Base-by-base conservation (phyloP, 108 stramenopile genomes). In the Cyclotella cryptica region DNA sequence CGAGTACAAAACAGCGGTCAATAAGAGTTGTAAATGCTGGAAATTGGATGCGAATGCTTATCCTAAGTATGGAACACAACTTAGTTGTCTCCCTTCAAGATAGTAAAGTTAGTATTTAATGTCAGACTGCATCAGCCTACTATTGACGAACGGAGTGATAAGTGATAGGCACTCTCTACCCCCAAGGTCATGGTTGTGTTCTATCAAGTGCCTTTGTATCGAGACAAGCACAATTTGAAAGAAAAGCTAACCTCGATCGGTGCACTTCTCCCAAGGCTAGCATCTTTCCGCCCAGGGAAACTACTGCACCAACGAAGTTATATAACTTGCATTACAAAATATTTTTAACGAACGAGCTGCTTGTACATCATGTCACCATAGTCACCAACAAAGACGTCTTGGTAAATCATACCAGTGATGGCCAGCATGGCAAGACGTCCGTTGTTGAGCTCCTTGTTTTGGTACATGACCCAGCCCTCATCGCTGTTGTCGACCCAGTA, bases 361-460 rank as follows among this genome's bases (percentile, higher is more conserved):
- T 83, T 91, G 89, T 92, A 93, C 88, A 96, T 92, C 80, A 87
- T 78, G 69, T 96, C 95, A 75, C 95, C 95, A 75, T 93, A 96
- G 73, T 93, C 78, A 46, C 89, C 89, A 51, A 84, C 89, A 77
- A 87, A 85, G 43, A 93, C 74, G 71, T 89, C 92, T 84, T 97
- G 96, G 49, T 87, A 85, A 80, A 95, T 75, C 75, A 98, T 95
- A 45, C 97, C 97, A 49, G 86, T 80, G 76, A 98, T 85, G 73
- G 96, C 97, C 82, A 97, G 85, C 97, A 98, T 98, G 19, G 97
- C 97, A 73, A 97, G 88, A 67, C 97, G 90, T 75, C 97, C 97
- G 84, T 98, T 98, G 89, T 93, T 94, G 69, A 98, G 87, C 75
- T 98, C 97, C 86, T 94, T 96, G 88, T 94, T 94, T 76, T 96